Conservation (phyloP, 352 stramenopile species). For the Elongisporangium undulatum region DNA sequence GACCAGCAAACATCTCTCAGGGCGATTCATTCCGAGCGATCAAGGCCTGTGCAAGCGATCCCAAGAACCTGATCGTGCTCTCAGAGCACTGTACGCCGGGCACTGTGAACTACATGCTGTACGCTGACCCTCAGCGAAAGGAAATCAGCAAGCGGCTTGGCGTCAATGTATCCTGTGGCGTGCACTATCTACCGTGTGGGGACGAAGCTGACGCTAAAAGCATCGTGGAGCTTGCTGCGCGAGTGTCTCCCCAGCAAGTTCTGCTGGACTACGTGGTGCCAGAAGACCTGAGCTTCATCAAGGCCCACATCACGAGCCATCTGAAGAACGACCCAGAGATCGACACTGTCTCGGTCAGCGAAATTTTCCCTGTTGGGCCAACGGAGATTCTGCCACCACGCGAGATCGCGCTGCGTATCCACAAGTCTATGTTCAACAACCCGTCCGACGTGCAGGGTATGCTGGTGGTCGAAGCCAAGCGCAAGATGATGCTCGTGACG, state of each 20-base stretch:
- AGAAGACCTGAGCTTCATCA: conserved; percentile 65
- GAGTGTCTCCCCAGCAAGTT: conserved; percentile 53
- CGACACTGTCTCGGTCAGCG: conserved; percentile 19
- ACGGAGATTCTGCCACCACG: conserved; percentile 32
- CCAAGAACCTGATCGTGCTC: conserved; percentile 81
- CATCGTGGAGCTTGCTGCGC: conserved; percentile 68
- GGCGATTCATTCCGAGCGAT: conserved; percentile 67
- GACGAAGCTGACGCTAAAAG: conserved; percentile 85
- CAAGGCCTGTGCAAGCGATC: conserved; percentile 52
- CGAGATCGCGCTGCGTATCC: conserved; percentile 73
- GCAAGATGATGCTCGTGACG: conserved; percentile 77
- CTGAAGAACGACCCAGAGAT: conserved; percentile 36
- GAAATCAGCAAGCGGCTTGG: conserved; percentile 68
- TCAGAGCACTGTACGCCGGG: conserved; percentile 79
- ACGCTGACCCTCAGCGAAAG: conserved; percentile 67
- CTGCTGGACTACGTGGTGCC: conserved; percentile 56
- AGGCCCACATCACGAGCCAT: conserved; percentile 47
- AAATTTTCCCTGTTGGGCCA: conserved; percentile 21
- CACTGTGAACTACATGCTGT: conserved; percentile 80
- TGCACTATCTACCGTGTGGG: conserved; percentile 81
- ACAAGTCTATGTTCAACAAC: conserved; percentile 85
- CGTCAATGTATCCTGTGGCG: conserved; percentile 63
- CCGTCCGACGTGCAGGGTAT: conserved; percentile 69
- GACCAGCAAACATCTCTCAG: conserved; percentile 65
- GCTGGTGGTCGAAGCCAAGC: conserved; percentile 72